Conservation (phyloP, 441 rosid species). For the Croton setiger region DNA sequence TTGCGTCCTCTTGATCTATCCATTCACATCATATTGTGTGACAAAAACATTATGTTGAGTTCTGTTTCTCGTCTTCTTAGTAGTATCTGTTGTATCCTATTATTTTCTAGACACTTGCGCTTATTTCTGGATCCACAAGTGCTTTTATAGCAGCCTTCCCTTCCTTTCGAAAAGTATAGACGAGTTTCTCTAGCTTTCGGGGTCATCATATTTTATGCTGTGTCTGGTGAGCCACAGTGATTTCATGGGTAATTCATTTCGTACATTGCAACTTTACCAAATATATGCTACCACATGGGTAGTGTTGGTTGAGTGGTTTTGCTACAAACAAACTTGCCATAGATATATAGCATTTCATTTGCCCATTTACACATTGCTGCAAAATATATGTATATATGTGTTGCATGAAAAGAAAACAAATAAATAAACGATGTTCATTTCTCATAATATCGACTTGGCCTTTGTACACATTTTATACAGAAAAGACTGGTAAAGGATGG, state of each 20-base stretch:
- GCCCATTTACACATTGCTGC: background rate
- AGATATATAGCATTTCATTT: background rate
- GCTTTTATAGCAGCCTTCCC: background rate
- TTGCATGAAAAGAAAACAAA: too few relatives aligned
- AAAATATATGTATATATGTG: too few relatives aligned
- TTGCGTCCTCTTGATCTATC: too few relatives aligned
- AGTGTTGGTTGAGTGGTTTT: background rate
- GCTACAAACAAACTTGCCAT: background rate
- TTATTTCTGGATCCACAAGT: background rate
- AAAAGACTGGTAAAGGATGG: too few relatives aligned
- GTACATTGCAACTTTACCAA: too few relatives aligned
- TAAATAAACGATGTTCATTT: too few relatives aligned
- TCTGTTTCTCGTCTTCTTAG: background rate
- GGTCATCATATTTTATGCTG: background rate
- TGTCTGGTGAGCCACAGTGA: background rate
- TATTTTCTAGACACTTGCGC: background rate
- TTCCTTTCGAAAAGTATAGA: background rate
- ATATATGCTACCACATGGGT: too few relatives aligned
- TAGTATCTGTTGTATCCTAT: background rate
- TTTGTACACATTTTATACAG: too few relatives aligned
- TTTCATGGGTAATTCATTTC: too few relatives aligned
- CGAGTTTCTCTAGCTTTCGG: background rate
- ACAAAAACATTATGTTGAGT: background rate
- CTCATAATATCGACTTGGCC: too few relatives aligned
- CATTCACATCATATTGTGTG: background rate